Conservation (phyloP, 257 asterid genomes). For the Verbascum thapsus region DNA sequence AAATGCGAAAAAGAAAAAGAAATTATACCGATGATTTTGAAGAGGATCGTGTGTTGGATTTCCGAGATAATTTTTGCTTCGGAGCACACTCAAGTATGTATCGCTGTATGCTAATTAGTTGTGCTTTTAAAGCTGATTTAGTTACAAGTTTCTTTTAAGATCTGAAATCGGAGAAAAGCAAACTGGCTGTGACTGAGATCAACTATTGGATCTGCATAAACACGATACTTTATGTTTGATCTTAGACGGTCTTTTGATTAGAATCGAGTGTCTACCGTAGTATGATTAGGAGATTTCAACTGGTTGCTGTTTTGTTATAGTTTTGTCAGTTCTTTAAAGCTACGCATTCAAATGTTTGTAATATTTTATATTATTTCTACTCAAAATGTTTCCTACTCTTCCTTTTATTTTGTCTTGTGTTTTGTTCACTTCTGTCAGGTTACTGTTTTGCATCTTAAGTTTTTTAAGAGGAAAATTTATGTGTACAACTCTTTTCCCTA, state of each 20-base stretch:
- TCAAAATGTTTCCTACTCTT: conserved; percentile 9
- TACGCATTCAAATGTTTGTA: conserved; percentile 24
- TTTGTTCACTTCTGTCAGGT: conserved; percentile 6
- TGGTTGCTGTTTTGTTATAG: conserved; percentile 30
- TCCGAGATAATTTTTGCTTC: conserved; percentile 17
- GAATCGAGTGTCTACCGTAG: conserved; percentile 13
- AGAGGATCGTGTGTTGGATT: conserved; percentile 23
- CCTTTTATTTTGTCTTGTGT: not conserved
- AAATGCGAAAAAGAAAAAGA: conserved; percentile 32
- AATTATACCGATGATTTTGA: conserved; percentile 23
- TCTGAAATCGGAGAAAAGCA: conserved; percentile 31
- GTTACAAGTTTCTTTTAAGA: conserved; percentile 25
- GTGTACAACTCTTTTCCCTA: not conserved
- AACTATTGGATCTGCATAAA: conserved; percentile 17
- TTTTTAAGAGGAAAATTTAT: not conserved
- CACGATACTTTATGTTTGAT: conserved; percentile 15
- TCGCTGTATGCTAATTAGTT: not conserved
- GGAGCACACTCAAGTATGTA: conserved; percentile 26
- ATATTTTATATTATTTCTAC: conserved; percentile 13
- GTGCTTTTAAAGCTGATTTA: conserved; percentile 2
- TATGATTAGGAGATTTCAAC: conserved; percentile 15
- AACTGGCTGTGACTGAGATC: conserved; percentile 1
- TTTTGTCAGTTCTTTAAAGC: conserved; percentile 35
- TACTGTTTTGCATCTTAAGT: conserved; percentile 11
- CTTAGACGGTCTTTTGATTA: conserved; percentile 4